Evolutionary conservation across 306 rosid genomes (phyloP).

Genomic region (Begonia masoniana): DNA sequence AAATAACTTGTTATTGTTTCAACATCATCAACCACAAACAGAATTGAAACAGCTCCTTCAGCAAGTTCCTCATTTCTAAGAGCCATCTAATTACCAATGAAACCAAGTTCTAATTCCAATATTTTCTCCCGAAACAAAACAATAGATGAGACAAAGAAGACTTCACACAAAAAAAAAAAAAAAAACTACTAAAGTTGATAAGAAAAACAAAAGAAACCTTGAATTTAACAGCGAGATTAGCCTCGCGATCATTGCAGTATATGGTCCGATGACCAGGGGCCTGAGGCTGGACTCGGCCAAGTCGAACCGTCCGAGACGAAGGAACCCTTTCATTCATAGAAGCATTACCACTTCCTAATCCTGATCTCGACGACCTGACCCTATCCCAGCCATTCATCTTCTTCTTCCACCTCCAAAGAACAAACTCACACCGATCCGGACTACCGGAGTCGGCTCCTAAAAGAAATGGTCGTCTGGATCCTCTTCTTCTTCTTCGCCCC

Average conservation of each 20-base stretch:
- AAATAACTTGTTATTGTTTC: no score
- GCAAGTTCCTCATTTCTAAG: no score
- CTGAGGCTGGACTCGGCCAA: slow-evolving; percentile 91
- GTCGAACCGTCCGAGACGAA: slow-evolving; percentile 51
- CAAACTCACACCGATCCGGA: slow-evolving; percentile 7
- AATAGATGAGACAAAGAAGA: no score
- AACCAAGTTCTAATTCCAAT: no score
- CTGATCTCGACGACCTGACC: slow-evolving; percentile 29
- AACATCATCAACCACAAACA: no score
- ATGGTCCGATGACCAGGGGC: slow-evolving; percentile 84
- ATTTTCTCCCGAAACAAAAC: no score
- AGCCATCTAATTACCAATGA: no score
- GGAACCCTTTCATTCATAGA: slow-evolving; percentile 24
- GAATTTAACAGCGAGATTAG: slow-evolving; percentile 51
- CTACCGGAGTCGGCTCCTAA: slow-evolving; percentile 4
- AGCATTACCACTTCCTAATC: slow-evolving; percentile 9
- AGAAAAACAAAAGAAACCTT: slow-evolving; percentile 29
- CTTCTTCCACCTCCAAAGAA: slow-evolving; percentile 1
- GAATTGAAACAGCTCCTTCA: no score
- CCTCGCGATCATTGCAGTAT: slow-evolving; percentile 81
- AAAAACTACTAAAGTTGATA: no score
- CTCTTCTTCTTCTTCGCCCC: not conserved
- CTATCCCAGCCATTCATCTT: slow-evolving; percentile 73
- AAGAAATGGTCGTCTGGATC: not conserved
- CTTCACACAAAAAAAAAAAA: no score